Conservation (phyloP, 768 basidiomycete genomes). For the Clitopilus hobsonii region DNA sequence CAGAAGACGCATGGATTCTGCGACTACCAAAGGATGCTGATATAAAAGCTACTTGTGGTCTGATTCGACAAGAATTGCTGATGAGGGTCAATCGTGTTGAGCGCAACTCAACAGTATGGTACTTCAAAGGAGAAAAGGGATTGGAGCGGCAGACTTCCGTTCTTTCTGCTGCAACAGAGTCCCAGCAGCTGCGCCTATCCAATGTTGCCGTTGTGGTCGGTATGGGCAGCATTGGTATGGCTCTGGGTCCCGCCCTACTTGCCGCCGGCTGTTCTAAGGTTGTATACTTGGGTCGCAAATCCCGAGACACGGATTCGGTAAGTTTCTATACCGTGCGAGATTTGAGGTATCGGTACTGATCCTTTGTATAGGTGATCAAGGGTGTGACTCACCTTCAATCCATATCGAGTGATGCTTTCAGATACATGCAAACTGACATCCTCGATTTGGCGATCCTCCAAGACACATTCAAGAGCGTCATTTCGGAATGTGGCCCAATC, state of each 20-base stretch:
- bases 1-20: too few species aligned
- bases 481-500: conserved; percentile 13
- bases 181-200: conserved; percentile 2
- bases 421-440: conserved; percentile 23
- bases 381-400: conserved; percentile 5
- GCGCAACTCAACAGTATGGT: too few species aligned
- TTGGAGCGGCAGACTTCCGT: too few species aligned
- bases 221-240: conserved; percentile 24
- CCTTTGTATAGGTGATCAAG: not conserved
- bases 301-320: not conserved
- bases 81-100: not conserved
- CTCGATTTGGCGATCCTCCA: conserved; percentile 17
- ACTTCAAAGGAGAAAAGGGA: too few species aligned
- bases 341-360: too few species aligned
- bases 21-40: too few species aligned
- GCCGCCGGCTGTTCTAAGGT: conserved; percentile 17
- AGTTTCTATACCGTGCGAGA: not conserved
- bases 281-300: not conserved
- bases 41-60: not conserved
- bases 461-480: conserved; percentile 14
- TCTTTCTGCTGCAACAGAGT: too few species aligned
- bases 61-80: not conserved
- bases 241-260: conserved; percentile 19
- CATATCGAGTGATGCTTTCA: conserved; percentile 7
- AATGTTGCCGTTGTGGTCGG: conserved; percentile 27